Evolutionary conservation across 2,329 filamentous ascomycete species (phyloP).

Genomic region (Alternaria postmessia): DNA sequence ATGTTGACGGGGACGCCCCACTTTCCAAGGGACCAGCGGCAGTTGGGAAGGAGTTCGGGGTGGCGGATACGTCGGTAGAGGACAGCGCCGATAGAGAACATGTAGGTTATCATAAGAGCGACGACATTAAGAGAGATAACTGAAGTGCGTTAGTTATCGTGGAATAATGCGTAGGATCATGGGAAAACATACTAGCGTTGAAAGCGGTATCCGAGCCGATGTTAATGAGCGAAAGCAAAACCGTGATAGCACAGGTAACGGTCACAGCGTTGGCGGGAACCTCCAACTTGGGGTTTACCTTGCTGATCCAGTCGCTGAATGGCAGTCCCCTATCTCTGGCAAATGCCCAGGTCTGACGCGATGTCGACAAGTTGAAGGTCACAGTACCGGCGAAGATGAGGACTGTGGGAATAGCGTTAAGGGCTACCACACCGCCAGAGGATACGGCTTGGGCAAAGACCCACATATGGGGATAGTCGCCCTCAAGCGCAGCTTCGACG

Average conservation of each 20-base stretch:
- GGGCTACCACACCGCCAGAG: constrained; percentile 36
- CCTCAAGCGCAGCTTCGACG: constrained; percentile 37
- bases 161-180: too few relatives aligned
- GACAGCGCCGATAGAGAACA: constrained; percentile 52
- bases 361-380: constrained; percentile 42
- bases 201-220: constrained; percentile 48
- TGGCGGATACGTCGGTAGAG: constrained; percentile 50
- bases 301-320: constrained; percentile 40
- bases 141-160: constrained; percentile 9
- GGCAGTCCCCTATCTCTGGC: constrained; percentile 48
- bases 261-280: constrained; percentile 46
- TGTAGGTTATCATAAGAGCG: constrained; percentile 53
- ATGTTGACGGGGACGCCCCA: constrained; percentile 51
- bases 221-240: constrained; percentile 45
- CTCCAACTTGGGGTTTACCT: constrained; percentile 36
- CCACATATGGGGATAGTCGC: constrained; percentile 49
- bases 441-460: constrained; percentile 41
- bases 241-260: constrained; percentile 39
- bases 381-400: constrained; percentile 44
- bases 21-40: constrained; percentile 51
- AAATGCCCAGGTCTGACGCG: constrained; percentile 49
- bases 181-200: constrained; percentile 37
- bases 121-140: constrained; percentile 52
- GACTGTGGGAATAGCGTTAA: constrained; percentile 42
- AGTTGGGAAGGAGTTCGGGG: constrained; percentile 48